Evolutionary conservation across 164 flowering plant species (phyloP).

Genomic region (Magnolia officinalis): DNA sequence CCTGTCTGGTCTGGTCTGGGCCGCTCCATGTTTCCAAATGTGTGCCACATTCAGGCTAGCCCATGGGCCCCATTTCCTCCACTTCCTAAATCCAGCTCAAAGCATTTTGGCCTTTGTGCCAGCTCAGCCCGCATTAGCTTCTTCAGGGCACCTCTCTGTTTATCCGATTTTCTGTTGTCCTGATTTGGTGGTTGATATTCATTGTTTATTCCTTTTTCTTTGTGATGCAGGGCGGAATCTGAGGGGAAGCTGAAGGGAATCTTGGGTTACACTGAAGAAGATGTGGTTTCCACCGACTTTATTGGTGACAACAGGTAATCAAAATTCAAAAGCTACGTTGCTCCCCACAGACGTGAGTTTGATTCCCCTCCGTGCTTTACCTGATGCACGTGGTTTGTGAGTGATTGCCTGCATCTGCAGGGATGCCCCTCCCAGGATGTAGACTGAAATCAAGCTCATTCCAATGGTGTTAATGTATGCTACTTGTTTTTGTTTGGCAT

Average conservation of each 20-base stretch:
- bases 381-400: no score
- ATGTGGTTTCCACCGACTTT: conserved; percentile 69
- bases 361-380: no score
- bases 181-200: neutral
- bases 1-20: no score
- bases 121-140: neutral
- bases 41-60: no score
- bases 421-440: neutral
- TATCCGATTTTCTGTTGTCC: neutral
- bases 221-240: conserved; percentile 53
- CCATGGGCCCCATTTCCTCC: no score
- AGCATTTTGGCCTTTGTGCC: no score
- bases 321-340: no score
- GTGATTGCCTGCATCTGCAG: no score
- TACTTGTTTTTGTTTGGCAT: neutral
- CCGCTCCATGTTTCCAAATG: no score
- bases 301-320: conserved; percentile 65
- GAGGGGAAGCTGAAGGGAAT: conserved; percentile 73
- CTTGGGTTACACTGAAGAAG: conserved; percentile 73
- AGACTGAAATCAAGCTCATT: neutral
- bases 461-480: neutral
- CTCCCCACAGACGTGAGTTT: no score
- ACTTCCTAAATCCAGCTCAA: no score
- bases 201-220: neutral
- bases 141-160: neutral